Evolutionary conservation across 1,284 basidiomycete genomes (phyloP).

Genomic region (Cystobasidium sp.): DNA sequence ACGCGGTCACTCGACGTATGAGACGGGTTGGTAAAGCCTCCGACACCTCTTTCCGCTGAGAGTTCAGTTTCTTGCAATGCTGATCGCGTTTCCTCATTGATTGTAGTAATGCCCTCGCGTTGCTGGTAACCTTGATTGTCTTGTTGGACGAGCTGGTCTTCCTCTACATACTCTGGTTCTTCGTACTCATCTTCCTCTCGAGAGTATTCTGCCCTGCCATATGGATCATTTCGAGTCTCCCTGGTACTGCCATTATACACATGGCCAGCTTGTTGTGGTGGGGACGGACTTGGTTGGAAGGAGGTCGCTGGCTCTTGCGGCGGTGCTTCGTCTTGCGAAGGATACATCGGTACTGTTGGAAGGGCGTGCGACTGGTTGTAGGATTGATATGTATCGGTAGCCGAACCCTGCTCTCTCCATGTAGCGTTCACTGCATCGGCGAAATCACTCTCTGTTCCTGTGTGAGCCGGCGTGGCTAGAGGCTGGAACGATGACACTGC

Average conservation of each 20-base stretch:
- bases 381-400: neutral
- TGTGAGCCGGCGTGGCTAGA: conserved; percentile 24
- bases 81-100: conserved; percentile 19
- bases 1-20: neutral
- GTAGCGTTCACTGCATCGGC: conserved; percentile 30
- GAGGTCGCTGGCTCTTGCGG: neutral
- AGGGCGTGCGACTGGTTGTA: neutral
- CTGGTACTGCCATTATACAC: neutral
- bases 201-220: conserved; percentile 19
- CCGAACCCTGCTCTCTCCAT: conserved; percentile 19
- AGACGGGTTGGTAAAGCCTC: neutral
- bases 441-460: conserved; percentile 29
- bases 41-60: neutral
- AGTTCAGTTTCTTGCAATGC: conserved; percentile 13
- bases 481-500: conserved; percentile 6
- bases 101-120: conserved; percentile 6
- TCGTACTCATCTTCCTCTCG: conserved; percentile 8
- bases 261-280: neutral
- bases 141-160: neutral
- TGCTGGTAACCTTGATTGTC: neutral
- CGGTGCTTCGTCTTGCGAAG: neutral
- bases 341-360: neutral
- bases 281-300: neutral
- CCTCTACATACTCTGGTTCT: conserved; percentile 23
- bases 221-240: neutral